Evolutionary conservation across 495 filamentous ascomycete genomes (phyloP).

Genomic region (Haplographium delicatum): DNA sequence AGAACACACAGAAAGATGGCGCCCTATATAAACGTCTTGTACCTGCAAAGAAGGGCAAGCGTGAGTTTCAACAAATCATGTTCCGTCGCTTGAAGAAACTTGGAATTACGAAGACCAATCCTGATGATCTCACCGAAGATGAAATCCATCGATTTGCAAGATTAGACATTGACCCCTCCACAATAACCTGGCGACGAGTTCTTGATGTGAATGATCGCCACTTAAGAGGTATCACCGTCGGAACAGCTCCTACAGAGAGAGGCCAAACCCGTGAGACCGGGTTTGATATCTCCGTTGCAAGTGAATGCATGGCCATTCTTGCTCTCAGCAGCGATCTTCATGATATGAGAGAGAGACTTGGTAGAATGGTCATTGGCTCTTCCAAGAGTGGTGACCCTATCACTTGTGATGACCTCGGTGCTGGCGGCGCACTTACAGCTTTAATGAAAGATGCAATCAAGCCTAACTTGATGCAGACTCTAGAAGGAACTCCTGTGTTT

Average conservation of each 20-base stretch:
- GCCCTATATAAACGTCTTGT: conserved; percentile 86
- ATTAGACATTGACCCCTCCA: conserved; percentile 91
- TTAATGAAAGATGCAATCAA: conserved; percentile 98
- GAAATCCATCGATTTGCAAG: conserved; percentile 85
- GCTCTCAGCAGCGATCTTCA: conserved; percentile 81
- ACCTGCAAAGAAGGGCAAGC: conserved; percentile 82
- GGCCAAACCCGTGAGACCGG: conserved; percentile 77
- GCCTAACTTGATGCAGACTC: conserved; percentile 96
- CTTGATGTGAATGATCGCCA: conserved; percentile 97
- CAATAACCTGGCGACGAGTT: conserved; percentile 95
- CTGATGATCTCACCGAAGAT: conserved; percentile 81
- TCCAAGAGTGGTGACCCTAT: conserved; percentile 82
- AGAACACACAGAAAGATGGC: conserved; percentile 87
- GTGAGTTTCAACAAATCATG: conserved; percentile 83
- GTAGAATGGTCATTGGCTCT: conserved; percentile 93
- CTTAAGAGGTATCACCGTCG: conserved; percentile 80
- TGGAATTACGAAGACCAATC: conserved; percentile 91
- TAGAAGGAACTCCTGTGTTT: conserved; percentile 95
- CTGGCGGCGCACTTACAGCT: conserved; percentile 85
- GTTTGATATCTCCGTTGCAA: conserved; percentile 96
- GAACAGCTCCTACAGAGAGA: conserved; percentile 84
- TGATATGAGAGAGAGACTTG: conserved; percentile 91
- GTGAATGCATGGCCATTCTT: conserved; percentile 97
- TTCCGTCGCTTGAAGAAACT: conserved; percentile 88
- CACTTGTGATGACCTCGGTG: conserved; percentile 92